Conservation (phyloP, 305 asterid genomes). For the Nicotiana rustica region DNA sequence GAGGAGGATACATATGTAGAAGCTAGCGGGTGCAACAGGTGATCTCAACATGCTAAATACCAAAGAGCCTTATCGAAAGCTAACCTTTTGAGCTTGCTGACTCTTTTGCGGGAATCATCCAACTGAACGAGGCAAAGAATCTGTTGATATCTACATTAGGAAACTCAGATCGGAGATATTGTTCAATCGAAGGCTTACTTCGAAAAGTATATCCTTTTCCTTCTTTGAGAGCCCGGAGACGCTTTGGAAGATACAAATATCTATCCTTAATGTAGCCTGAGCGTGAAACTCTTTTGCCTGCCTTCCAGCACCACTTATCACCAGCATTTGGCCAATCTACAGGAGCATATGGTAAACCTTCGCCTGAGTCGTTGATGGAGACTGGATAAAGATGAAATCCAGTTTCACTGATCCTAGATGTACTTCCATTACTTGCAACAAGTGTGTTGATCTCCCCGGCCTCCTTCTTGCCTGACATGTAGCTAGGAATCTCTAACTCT, state of each 20-base stretch:
- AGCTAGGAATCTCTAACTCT: neutral
- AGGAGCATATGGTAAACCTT: slow-evolving; percentile 51
- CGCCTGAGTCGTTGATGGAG: slow-evolving; percentile 22
- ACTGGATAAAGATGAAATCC: slow-evolving; percentile 28
- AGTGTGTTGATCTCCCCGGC: slow-evolving; percentile 54
- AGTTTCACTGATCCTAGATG: neutral
- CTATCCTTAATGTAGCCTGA: slow-evolving; percentile 34
- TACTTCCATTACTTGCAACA: neutral
- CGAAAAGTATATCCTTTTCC: neutral
- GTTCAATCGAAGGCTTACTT: slow-evolving; percentile 41
- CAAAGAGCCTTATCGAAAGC: neutral
- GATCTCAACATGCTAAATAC: neutral
- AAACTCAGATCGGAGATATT: slow-evolving; percentile 35
- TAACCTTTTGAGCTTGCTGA: slow-evolving; percentile 39
- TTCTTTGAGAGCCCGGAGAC: slow-evolving; percentile 9
- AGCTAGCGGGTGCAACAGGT: neutral
- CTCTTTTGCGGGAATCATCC: slow-evolving; percentile 48
- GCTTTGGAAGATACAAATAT: slow-evolving; percentile 35
- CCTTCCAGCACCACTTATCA: slow-evolving; percentile 47
- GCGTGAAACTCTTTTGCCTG: slow-evolving; percentile 32
- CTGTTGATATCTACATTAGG: slow-evolving; percentile 41
- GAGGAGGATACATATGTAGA: neutral
- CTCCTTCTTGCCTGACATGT: slow-evolving; percentile 34
- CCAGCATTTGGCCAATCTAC: slow-evolving; percentile 45
- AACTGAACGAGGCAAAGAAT: slow-evolving; percentile 54